A percentile compares a stretch with the other conserved stretches of the same genome.
Conservation (phyloP, 495 filamentous ascomycete species). For the Achaetomiella virescens region DNA sequence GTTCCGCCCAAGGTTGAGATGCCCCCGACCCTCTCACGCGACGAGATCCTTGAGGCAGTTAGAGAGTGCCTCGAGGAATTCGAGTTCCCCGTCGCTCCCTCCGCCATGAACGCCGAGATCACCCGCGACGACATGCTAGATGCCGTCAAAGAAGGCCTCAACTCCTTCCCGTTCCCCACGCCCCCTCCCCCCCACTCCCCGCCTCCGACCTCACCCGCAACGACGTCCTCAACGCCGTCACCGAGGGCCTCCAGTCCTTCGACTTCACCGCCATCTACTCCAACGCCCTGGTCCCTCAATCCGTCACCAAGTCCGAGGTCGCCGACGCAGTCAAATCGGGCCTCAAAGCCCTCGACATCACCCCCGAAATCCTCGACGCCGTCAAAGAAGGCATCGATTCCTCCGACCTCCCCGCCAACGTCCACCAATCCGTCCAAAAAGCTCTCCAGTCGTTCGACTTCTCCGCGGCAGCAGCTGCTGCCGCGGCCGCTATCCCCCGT, state of each 20-base stretch:
- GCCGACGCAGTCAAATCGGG: constrained; percentile 26
- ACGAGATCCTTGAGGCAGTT: constrained; percentile 70
- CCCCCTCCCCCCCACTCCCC: constrained; percentile 7
- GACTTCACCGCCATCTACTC: constrained; percentile 30
- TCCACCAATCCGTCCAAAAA: constrained; percentile 16
- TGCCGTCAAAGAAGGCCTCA: constrained; percentile 49
- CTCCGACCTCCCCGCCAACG: constrained; percentile 10
- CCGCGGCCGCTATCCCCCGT: constrained; percentile 19
- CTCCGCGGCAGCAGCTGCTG: constrained; percentile 11
- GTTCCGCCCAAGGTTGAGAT: constrained; percentile 61
- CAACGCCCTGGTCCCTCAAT: constrained; percentile 20
- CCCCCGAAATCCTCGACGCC: constrained; percentile 22
- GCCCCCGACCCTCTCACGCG: constrained; percentile 60
- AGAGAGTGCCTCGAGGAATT: constrained; percentile 72
- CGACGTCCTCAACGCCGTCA: constrained; percentile 41
- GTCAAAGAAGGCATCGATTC: constrained; percentile 23
- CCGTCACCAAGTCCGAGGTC: constrained; percentile 23
- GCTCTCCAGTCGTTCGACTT: constrained; percentile 23
- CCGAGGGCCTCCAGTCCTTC: constrained; percentile 37
- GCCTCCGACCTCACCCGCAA: constrained; percentile 25
- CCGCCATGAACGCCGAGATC: constrained; percentile 38
- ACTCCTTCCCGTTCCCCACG: constrained; percentile 40
- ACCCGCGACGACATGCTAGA: constrained; percentile 48
- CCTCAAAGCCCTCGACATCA: constrained; percentile 21
- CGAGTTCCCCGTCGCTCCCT: constrained; percentile 52